Percentiles rank a stretch among this genome's conserved stretches.
Evolutionary conservation across 2,329 filamentous ascomycete species (phyloP).

Genomic region (Huntiella savannae): DNA sequence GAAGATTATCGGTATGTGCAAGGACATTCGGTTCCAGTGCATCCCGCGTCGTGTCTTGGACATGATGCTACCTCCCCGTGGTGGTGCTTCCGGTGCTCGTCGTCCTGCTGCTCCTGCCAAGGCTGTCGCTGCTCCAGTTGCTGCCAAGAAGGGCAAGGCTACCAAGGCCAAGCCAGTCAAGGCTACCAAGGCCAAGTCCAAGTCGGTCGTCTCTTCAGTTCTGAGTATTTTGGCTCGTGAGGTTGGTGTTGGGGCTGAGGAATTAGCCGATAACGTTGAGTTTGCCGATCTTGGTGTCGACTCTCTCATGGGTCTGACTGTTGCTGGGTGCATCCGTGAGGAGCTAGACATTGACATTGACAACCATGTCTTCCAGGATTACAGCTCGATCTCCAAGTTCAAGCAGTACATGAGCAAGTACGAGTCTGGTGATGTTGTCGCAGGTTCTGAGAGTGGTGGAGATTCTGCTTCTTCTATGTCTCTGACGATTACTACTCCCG

Average conservation of each 20-base stretch:
- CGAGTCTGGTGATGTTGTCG: conserved; percentile 16
- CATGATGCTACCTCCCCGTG: conserved; percentile 44
- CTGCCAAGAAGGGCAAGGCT: conserved; percentile 19
- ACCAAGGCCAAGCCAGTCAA: conserved; percentile 27
- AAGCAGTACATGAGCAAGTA: conserved; percentile 24
- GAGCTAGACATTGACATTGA: conserved; percentile 36
- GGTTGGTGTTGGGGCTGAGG: conserved; percentile 33
- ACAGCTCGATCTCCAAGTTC: conserved; percentile 34
- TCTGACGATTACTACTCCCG: conserved; percentile 32
- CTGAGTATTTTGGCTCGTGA: conserved; percentile 37
- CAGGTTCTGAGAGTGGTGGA: conserved; percentile 21
- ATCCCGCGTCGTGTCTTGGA: conserved; percentile 48
- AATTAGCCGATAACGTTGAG: conserved; percentile 35
- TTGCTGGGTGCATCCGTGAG: conserved; percentile 36
- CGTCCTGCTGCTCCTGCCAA: conserved; percentile 17
- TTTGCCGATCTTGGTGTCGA: conserved; percentile 41
- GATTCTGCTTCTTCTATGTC: conserved; percentile 27
- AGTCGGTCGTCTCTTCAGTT: conserved; percentile 23
- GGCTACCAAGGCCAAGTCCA: conserved; percentile 23
- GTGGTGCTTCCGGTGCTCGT: conserved; percentile 20
- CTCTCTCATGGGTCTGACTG: conserved; percentile 40
- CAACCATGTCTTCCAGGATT: conserved; percentile 33
- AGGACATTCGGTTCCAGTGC: conserved; percentile 46
- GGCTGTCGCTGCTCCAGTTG: conserved; percentile 17
- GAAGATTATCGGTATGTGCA: conserved; percentile 26